phyloP scores from a whole-genome alignment of 495 filamentous ascomycete species.

The Hypoxylon trugodes region DNA sequence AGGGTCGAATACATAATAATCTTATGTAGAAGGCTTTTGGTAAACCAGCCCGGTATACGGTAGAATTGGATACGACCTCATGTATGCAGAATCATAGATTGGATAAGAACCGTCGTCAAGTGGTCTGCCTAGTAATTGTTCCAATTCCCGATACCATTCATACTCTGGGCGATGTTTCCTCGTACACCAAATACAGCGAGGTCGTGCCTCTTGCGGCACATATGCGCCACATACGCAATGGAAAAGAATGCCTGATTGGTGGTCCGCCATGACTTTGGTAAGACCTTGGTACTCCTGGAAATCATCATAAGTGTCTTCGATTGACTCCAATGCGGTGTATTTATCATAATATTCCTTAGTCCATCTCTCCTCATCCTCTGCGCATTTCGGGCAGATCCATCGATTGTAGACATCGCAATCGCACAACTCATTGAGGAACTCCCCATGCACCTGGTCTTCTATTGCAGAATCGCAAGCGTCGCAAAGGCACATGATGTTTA shows the following conservation, averaged over 20 bases:
- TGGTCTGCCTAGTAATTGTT: neutral
- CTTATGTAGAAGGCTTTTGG: neutral
- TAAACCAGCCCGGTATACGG: conserved; percentile 1
- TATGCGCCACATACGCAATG: neutral
- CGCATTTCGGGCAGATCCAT: conserved; percentile 36
- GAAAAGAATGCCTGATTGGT: neutral
- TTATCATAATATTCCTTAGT: neutral
- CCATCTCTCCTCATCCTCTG: conserved; percentile 10
- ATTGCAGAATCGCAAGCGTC: conserved; percentile 22
- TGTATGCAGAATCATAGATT: neutral
- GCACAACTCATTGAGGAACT: conserved; percentile 32
- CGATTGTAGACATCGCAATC: conserved; percentile 34
- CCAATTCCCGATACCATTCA: neutral
- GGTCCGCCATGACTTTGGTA: neutral
- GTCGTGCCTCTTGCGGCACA: neutral
- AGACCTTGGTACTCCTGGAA: neutral
- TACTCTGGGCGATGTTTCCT: neutral
- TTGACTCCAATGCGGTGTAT: neutral
- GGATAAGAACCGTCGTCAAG: neutral
- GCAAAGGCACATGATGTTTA: conserved; percentile 27
- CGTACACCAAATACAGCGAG: conserved; percentile 1
- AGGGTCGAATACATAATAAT: neutral
- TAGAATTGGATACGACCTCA: neutral
- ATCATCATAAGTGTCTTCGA: neutral
- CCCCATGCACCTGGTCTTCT: conserved; percentile 17